Evolutionary conservation across 768 basidiomycete genomes (phyloP), one percentile per base, ranked within the genome.

Genomic region (Collybia mongolica): DNA sequence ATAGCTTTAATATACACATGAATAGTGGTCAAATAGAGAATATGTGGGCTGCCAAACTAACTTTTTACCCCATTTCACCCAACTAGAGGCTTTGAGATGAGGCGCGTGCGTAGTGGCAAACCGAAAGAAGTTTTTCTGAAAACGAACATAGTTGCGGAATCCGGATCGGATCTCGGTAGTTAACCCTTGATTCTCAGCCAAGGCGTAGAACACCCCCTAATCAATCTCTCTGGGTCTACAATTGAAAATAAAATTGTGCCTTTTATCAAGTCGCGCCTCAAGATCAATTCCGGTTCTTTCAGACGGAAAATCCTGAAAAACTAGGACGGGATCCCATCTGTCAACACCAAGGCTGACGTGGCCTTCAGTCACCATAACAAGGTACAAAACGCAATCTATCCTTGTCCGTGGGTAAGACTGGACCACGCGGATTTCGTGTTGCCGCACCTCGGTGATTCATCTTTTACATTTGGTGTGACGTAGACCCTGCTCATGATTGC

Each of bases 381-480:
- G 54, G 52, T 54, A 29, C n/a, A 14, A 19, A 6, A 15, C 19
- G 14, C 22, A 11, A 14, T 20, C 11, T 5, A 38, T 11, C 14
- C 7, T 26, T 3, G 24, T 26, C 24, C 24, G n/a, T n/a, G n/a
- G n/a, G n/a, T n/a, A 26, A 7, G 24, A 7, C 7, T 7, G 3
- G 24, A 26, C 7, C 7, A 26, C 3, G 24, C 7, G 24, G 18
- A 20, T 14, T 67, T 45, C 51, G 69, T 51, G 60, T 71, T 38
- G 67, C 69, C 28, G 62, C 75, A 2, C 72, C 76, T n/a, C n/a
- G n/a, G n/a, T 51, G 72, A 76, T 22, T 72, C 72, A 18, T 77
- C 74, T 1, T 79, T 79, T 55, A 15, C 5, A 29, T 23, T 24
- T 19, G 23, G 5, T 26, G 42, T 39, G 3, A n/a, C 24, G 19